Evolutionary conservation across 345 rosid genomes (phyloP).

Genomic region (Erodium maritimum): DNA sequence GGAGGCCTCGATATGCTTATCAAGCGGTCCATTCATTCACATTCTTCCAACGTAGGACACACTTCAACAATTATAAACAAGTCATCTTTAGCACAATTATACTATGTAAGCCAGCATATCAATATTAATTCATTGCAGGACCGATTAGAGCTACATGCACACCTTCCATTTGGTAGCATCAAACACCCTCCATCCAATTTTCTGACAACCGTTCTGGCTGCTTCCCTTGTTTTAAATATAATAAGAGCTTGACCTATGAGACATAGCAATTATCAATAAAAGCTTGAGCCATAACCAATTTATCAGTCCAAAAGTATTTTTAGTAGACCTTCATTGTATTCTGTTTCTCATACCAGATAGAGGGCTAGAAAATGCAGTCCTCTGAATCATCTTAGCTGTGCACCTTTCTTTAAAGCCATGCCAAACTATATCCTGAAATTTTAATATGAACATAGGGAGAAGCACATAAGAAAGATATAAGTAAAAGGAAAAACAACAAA

Average conservation of each 20-base stretch:
- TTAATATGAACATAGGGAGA: not conserved
- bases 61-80: not conserved
- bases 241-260: slow-evolving; percentile 64
- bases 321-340: not conserved
- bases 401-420: slow-evolving; percentile 50
- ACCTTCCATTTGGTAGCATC: slow-evolving; percentile 73
- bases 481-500: not conserved
- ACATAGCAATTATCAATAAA: slow-evolving; percentile 1
- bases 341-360: slow-evolving; percentile 38
- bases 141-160: slow-evolving; percentile 8
- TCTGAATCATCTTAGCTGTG: slow-evolving; percentile 52
- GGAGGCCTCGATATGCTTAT: too few species aligned
- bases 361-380: slow-evolving; percentile 33
- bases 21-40: too few species aligned
- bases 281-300: not conserved
- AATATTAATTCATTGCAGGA: not conserved
- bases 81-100: not conserved
- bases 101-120: not conserved
- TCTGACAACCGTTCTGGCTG: slow-evolving; percentile 37
- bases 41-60: too few species aligned
- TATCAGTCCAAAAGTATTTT: not conserved
- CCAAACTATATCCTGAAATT: slow-evolving; percentile 49
- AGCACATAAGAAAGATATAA: slow-evolving; percentile 1
- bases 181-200: slow-evolving; percentile 53
- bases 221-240: slow-evolving; percentile 53